Evolutionary conservation across 495 filamentous ascomycete species (phyloP), one percentile per base, ranked within the genome.

Genomic region (Clavariopsis aquatica): DNA sequence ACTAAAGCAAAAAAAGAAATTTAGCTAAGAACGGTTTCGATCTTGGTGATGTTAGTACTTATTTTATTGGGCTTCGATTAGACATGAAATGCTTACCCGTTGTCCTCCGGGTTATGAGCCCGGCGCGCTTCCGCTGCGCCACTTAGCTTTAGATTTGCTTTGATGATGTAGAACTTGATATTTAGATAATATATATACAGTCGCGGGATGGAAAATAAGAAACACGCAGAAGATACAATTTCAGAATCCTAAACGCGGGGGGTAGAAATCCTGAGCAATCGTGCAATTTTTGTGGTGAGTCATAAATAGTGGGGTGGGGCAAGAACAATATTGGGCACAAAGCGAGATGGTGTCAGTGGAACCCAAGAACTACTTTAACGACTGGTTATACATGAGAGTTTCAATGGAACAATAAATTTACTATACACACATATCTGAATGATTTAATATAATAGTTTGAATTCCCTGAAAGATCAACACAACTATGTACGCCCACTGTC

Each of bases 61-160:
- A n/a, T n/a, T n/a, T n/a, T n/a, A n/a, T n/a, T n/a, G n/a, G n/a
- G n/a, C n/a, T n/a, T n/a, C n/a, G n/a, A n/a, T n/a, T n/a, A n/a
- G n/a, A n/a, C n/a, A n/a, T n/a, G n/a, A n/a, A n/a, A 65, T 69
- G n/a, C n/a, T n/a, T n/a, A n/a, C n/a, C 62, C 52, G 17, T 12
- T 36, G 68, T 63, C 63, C 68, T 70, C 68, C 63, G 68, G 68
- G 68, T 70, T 70, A 70, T 70, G 68, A 70, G 68, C 68, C 68
- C 68, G 64, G 68, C 68, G 64, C 68, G 64, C 64, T 70, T 64
- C 68, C 68, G 59, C 64, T 70, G 64, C 59, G 68, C 68, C 64
- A 64, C 27, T 51, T 28, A 60, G 59, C 64, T 70, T 52, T 26
- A 43, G 31, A 19, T 41, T 57, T 45, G 49, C 15, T 27, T 57